Percentiles rank a stretch among this genome's conserved stretches.
These are phyloP conservation scores for Aspergillus steynii DNA, from an alignment of 495 filamentous ascomycete genomes.

Conservation along the genomic window DNA sequence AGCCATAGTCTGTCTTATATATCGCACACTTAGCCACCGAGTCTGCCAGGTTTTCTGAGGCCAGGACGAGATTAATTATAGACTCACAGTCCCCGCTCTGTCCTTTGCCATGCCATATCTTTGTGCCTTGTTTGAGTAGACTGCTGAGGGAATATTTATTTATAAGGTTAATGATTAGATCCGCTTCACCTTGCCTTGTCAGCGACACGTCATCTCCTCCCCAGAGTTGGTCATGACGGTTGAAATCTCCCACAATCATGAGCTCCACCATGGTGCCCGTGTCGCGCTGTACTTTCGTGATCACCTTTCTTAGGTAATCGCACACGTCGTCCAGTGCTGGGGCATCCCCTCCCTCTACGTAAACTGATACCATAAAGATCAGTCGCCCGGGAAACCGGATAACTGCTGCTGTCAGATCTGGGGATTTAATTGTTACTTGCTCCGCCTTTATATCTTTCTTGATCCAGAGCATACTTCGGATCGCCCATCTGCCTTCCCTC, in stretches of 20 bases:
- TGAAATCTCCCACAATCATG: conserved; percentile 35
- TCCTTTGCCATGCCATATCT: conserved; percentile 27
- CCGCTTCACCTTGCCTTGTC: conserved; percentile 33
- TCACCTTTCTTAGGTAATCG: background rate
- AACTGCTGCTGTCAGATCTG: background rate
- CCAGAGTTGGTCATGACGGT: conserved; percentile 38
- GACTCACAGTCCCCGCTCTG: conserved; percentile 24
- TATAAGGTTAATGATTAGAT: conserved; percentile 37
- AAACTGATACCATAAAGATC: background rate
- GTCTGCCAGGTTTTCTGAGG: no score
- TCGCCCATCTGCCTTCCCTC: conserved; percentile 25
- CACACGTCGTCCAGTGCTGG: background rate
- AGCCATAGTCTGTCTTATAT: conserved; percentile 31
- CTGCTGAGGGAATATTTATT: conserved; percentile 28
- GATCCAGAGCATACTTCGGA: conserved; percentile 35
- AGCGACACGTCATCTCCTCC: conserved; percentile 33
- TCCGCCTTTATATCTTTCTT: conserved; percentile 18
- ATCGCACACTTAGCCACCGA: conserved; percentile 23
- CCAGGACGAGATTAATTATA: conserved; percentile 26
- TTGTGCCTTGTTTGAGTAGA: conserved; percentile 34
- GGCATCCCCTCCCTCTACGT: conserved; percentile 1
- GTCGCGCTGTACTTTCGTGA: conserved; percentile 3
- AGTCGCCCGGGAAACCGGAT: background rate
- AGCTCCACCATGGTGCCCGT: conserved; percentile 20
- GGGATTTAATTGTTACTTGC: background rate